A percentile compares a stretch with the other conserved stretches of the same genome.
phyloP scores from a whole-genome alignment of 2,329 filamentous ascomycete genomes.

The Neonectria hederae region DNA sequence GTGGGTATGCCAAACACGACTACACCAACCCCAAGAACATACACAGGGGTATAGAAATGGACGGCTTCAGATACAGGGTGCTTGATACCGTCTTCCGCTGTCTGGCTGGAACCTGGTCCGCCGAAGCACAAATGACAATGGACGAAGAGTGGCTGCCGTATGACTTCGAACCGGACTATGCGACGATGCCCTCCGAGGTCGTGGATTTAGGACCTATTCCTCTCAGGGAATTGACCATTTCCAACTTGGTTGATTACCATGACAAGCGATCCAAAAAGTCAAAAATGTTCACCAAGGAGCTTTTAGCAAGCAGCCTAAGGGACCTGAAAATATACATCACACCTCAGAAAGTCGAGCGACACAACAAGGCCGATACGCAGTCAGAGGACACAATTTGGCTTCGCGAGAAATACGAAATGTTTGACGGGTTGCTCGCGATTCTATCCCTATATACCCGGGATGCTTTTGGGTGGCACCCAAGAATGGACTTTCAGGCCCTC shows the following conservation, averaged over 20 bases:
- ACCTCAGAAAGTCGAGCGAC: slow-evolving; percentile 3
- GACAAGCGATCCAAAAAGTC: slow-evolving; percentile 11
- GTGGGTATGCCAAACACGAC: slow-evolving; percentile 7
- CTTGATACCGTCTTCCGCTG: slow-evolving; percentile 22
- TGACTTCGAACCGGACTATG: not conserved
- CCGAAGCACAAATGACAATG: not conserved
- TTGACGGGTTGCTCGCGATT: slow-evolving; percentile 41
- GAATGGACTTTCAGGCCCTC: slow-evolving; percentile 45
- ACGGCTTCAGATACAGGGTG: slow-evolving; percentile 21
- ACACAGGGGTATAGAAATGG: not conserved
- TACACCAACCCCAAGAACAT: not conserved
- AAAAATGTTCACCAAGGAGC: slow-evolving; percentile 8
- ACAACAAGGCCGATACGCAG: not conserved
- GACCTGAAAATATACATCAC: slow-evolving; percentile 11
- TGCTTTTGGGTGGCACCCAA: slow-evolving; percentile 53
- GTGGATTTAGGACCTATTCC: slow-evolving; percentile 1
- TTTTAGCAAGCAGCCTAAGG: slow-evolving; percentile 6
- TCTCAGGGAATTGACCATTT: slow-evolving; percentile 15
- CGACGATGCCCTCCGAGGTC: not conserved
- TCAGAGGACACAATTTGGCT: slow-evolving; percentile 6
- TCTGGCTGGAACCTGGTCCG: slow-evolving; percentile 12
- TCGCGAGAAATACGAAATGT: slow-evolving; percentile 34
- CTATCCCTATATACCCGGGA: slow-evolving; percentile 49
- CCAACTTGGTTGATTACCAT: slow-evolving; percentile 16
- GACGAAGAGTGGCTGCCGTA: slow-evolving; percentile 4